Evolutionary conservation across 2,329 filamentous ascomycete genomes (phyloP).

Genomic region (Aspergillus neotritici): DNA sequence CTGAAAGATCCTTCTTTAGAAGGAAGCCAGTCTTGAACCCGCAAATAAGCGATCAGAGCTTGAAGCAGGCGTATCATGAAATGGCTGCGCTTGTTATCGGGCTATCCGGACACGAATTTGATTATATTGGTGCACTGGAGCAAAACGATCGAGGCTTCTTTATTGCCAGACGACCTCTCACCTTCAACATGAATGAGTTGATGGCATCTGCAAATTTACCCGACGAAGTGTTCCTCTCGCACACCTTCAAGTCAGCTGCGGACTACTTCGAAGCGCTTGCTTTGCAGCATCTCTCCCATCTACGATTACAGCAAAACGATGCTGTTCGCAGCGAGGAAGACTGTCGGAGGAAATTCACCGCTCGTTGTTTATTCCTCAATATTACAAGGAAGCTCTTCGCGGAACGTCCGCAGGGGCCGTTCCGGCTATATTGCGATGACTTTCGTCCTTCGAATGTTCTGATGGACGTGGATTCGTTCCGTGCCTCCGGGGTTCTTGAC

Average conservation of each 20-base stretch:
- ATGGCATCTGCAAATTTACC: constrained; percentile 10
- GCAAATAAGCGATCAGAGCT: neutral
- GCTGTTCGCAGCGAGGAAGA: constrained; percentile 10
- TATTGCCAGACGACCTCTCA: constrained; percentile 10
- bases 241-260: constrained; percentile 6
- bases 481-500: constrained; percentile 30
- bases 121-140: constrained; percentile 8
- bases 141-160: neutral
- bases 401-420: constrained; percentile 6
- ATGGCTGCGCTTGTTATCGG: constrained; percentile 12
- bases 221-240: constrained; percentile 5
- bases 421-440: constrained; percentile 21
- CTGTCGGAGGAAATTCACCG: constrained; percentile 11
- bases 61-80: constrained; percentile 6
- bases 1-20: neutral
- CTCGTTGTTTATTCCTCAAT: constrained; percentile 12
- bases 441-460: constrained; percentile 23
- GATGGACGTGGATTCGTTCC: constrained; percentile 13
- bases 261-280: constrained; percentile 13
- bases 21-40: neutral
- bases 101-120: constrained; percentile 11
- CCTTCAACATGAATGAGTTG: constrained; percentile 14
- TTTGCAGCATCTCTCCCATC: constrained; percentile 11
- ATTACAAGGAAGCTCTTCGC: constrained; percentile 1
- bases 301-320: constrained; percentile 13